phyloP scores from a whole-genome alignment of 371 early-diverging fungal genomes.

The Lichtheimia hyalospora region DNA sequence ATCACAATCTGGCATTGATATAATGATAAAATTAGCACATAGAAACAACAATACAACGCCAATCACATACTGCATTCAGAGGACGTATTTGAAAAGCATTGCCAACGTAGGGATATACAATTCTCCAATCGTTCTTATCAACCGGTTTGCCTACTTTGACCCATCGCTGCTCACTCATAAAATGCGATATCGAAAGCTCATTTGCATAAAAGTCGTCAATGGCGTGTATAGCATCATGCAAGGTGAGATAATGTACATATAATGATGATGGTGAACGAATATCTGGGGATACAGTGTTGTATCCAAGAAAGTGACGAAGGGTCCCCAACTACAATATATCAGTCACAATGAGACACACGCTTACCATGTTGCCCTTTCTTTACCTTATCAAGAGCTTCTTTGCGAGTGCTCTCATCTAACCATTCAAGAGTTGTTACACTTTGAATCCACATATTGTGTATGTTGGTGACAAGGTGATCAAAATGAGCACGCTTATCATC shows the following conservation, averaged over 20 bases:
- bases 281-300: constrained; percentile 51
- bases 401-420: constrained; percentile 52
- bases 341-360: no score
- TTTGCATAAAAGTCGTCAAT: constrained; percentile 40
- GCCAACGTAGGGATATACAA: constrained; percentile 58
- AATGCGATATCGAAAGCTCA: constrained; percentile 24
- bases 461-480: constrained; percentile 28
- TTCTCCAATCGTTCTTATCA: constrained; percentile 50
- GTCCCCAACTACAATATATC: background rate
- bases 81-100: constrained; percentile 61
- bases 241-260: constrained; percentile 32
- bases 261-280: constrained; percentile 42
- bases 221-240: background rate
- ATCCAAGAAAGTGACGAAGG: constrained; percentile 47
- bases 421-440: constrained; percentile 45
- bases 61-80: constrained; percentile 36
- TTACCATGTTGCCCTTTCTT: no score
- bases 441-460: constrained; percentile 31
- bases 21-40: background rate
- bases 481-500: constrained; percentile 32
- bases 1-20: constrained; percentile 44
- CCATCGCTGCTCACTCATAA: constrained; percentile 15
- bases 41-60: background rate
- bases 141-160: constrained; percentile 33
- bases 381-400: constrained; percentile 49